A percentile compares a stretch with the other conserved stretches of the same genome.
Evolutionary conservation across 2,329 filamentous ascomycete genomes (phyloP).

Genomic region (Sphaerulina vaccinii): DNA sequence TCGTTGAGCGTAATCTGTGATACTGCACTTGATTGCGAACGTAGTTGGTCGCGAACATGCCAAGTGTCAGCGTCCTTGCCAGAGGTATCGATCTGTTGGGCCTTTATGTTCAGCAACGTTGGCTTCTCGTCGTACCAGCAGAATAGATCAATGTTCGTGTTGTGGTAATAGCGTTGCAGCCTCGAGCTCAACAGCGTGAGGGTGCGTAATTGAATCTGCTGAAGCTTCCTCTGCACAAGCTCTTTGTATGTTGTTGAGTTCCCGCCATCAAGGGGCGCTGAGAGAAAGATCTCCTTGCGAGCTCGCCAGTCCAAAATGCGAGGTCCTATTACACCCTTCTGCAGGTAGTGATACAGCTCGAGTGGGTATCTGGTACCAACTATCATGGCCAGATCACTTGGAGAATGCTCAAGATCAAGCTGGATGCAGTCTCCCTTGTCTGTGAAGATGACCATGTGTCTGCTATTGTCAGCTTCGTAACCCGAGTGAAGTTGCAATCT

Average conservation of each 20-base stretch:
- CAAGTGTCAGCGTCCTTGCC: conserved; percentile 56
- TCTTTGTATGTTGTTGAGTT: conserved; percentile 76
- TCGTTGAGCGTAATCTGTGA: conserved; percentile 23
- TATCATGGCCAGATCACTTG: conserved; percentile 83
- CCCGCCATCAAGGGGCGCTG: conserved; percentile 82
- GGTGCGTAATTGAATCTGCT: conserved; percentile 71
- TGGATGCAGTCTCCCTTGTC: conserved; percentile 75
- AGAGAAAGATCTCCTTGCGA: conserved; percentile 72
- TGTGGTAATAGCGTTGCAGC: conserved; percentile 78
- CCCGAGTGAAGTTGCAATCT: not conserved
- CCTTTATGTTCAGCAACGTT: conserved; percentile 30
- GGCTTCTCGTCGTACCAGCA: conserved; percentile 78
- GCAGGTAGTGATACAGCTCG: conserved; percentile 60
- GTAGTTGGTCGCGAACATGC: conserved; percentile 59
- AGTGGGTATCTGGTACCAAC: conserved; percentile 44
- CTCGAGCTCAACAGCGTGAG: conserved; percentile 75
- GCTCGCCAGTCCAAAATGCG: conserved; percentile 80
- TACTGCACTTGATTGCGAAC: conserved; percentile 19
- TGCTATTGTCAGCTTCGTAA: not conserved
- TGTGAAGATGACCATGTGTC: conserved; percentile 78
- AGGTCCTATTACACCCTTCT: conserved; percentile 75
- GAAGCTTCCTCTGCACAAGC: conserved; percentile 71
- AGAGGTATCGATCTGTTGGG: conserved; percentile 17
- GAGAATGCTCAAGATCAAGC: conserved; percentile 69
- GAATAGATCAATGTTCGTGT: conserved; percentile 72